phyloP scores from a whole-genome alignment of 148 eudicot species.

The Spergularia marina region DNA sequence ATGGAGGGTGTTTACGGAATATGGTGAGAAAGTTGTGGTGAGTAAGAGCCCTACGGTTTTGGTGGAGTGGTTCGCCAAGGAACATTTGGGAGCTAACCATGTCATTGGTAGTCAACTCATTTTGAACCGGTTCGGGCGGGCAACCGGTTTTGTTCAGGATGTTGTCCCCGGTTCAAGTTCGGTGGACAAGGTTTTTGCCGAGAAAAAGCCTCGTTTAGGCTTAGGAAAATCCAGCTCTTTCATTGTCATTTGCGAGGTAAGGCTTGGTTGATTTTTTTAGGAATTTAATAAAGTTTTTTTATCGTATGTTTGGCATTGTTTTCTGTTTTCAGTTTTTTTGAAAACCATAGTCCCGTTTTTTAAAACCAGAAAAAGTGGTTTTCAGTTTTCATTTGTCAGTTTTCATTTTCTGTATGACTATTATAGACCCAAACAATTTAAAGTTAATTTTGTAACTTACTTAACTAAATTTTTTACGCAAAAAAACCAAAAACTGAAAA shows the following conservation, averaged over 20 bases:
- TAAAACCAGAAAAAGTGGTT: too few relatives aligned
- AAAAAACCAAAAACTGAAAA: too few relatives aligned
- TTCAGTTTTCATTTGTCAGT: too few relatives aligned
- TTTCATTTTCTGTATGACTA: too few relatives aligned
- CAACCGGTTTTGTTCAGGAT: conserved; percentile 56
- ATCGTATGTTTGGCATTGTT: too few relatives aligned
- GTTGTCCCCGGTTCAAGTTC: conserved; percentile 23
- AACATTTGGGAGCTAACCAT: conserved; percentile 67
- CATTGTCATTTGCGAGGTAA: conserved; percentile 60
- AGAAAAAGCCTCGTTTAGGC: conserved; percentile 54
- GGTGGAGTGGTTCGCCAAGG: conserved; percentile 85
- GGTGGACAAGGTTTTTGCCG: conserved; percentile 41
- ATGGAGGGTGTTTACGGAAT: conserved; percentile 58
- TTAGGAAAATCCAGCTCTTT: conserved; percentile 41
- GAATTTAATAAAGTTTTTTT: too few relatives aligned
- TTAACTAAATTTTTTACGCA: too few relatives aligned
- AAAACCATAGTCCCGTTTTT: too few relatives aligned
- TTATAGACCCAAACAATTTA: too few relatives aligned
- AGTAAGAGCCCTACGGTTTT: conserved; percentile 65
- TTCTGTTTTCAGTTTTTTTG: too few relatives aligned
- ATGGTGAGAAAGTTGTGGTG: conserved; percentile 65
- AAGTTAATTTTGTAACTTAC: too few relatives aligned
- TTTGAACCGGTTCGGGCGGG: conserved; percentile 56
- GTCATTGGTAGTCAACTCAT: conserved; percentile 70
- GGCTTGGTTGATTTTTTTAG: not conserved